These are phyloP conservation scores for Arctostaphylos glauca DNA, from an alignment of 148 eudicot species.

Conservation along the genomic window DNA sequence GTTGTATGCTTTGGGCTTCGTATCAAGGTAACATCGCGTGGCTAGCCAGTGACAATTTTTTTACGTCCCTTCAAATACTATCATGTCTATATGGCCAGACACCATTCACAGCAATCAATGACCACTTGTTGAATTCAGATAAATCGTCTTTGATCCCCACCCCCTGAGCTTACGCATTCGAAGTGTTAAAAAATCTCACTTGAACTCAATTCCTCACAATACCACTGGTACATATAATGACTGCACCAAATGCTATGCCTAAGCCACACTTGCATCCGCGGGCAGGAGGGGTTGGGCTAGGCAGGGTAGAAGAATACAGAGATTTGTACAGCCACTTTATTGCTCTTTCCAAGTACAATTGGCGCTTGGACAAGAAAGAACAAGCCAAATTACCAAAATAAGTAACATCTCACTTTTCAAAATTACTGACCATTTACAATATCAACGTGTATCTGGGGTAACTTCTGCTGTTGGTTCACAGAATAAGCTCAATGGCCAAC, in stretches of 20 bases:
- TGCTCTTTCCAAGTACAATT: not conserved
- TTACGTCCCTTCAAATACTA: not conserved
- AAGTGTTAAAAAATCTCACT: not conserved
- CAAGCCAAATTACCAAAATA: not conserved
- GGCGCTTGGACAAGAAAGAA: not conserved
- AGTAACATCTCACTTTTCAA: not conserved
- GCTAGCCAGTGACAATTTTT: not conserved
- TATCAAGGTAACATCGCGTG: not conserved
- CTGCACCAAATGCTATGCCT: not conserved
- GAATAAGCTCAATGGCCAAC: not conserved
- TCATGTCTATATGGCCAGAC: not conserved
- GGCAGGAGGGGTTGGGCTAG: not conserved
- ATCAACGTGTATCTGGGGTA: no score
- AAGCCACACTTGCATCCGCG: not conserved
- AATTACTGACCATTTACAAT: not conserved
- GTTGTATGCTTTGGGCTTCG: not conserved
- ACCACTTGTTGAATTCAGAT: not conserved
- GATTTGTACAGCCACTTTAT: not conserved
- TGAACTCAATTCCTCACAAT: not conserved
- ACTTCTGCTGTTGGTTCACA: not conserved
- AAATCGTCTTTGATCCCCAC: not conserved
- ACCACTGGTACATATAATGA: not conserved
- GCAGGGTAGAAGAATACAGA: not conserved
- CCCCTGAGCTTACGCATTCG: not conserved
- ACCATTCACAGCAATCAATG: not conserved